Conservation (phyloP, 139 green algal genomes). For the Volvox reticuliferus region DNA sequence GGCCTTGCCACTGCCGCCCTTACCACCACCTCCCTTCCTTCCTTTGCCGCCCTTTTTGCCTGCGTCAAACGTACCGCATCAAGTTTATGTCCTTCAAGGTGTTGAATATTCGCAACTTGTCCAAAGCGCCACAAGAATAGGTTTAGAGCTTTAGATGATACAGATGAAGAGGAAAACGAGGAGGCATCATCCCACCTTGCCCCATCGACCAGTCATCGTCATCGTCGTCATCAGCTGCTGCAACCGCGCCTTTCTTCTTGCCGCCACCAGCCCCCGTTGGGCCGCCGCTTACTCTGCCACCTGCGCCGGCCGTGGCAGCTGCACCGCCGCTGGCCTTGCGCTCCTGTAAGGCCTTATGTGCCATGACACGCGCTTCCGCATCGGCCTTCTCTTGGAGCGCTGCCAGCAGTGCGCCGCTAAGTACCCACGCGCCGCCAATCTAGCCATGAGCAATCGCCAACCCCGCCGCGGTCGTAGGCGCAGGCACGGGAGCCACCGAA, state of each 20-base stretch:
- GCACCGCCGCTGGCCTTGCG: constrained; percentile 46
- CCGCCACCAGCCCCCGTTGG: constrained; percentile 16
- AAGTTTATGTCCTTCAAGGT: no score
- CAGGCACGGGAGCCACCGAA: no score
- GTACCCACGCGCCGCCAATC: constrained; percentile 37
- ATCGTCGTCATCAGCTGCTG: constrained; percentile 29
- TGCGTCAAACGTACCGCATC: background rate
- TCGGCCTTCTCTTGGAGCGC: constrained; percentile 50
- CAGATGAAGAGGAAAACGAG: no score
- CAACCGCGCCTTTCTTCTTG: constrained; percentile 29
- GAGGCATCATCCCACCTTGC: background rate
- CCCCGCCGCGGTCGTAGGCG: no score
- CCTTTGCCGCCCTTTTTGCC: constrained; percentile 64
- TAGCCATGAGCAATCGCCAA: background rate
- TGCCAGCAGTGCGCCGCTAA: constrained; percentile 31
- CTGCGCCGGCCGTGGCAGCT: background rate
- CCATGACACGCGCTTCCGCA: constrained; percentile 55
- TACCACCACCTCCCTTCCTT: constrained; percentile 55
- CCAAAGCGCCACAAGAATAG: no score
- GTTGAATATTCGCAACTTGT: no score
- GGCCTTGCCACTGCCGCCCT: constrained; percentile 45
- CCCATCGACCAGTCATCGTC: constrained; percentile 52
- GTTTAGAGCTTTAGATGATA: no score
- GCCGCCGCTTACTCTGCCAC: background rate
- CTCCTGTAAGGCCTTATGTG: constrained; percentile 66